Base-by-base conservation (phyloP, 257 asterid genomes). In the Solanum raphanifolium region DNA sequence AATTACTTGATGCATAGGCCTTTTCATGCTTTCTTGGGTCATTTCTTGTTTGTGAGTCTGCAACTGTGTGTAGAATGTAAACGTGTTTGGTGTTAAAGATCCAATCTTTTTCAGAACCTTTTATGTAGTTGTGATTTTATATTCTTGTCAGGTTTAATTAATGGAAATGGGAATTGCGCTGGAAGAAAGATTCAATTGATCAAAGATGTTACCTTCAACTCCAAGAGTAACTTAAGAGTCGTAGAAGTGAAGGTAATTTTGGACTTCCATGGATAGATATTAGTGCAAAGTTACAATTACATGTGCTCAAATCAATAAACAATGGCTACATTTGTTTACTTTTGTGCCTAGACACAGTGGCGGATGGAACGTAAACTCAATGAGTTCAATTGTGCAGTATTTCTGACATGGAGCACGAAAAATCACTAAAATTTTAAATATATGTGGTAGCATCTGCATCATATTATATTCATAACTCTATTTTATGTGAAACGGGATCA, bases 201-300 rank as follows among this genome's bases (percentile, higher is more conserved):
- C 21, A 86, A 82, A 38, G 89, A 85, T 86, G 89, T 65, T 38
- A 74, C 82, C 65, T 87, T 48, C 71, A 86, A 25, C 89, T 88
- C 88, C 78, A 90, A 87, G 86, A 35, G 9, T 87, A 88, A 83
- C 38, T 84, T 85, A 36, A 87, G 73, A 48, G 82, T 88, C 13
- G 58, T 89, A 87, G 92, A 91, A 86, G 76, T 89, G 65, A 89
- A 89, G 91, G 92, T 89, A 43, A 83, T 13, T 9, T 79, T 27
- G 18, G 39, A 8, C 18, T 27, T 43, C 27, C 21, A 27, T 27
- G 85, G 36, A 43, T 79, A 79, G 3, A 16, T 27, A 79, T 41
- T 27, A 7, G 86, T 36, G 46, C 38, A 72, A 18, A 58, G 9
- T 60, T 55, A 20, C 41, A 69, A 15, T 41, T 7, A 5, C 7